phyloP scores from a whole-genome alignment of 176 grass and related monocot species.

The Urochloa ruziziensis region DNA sequence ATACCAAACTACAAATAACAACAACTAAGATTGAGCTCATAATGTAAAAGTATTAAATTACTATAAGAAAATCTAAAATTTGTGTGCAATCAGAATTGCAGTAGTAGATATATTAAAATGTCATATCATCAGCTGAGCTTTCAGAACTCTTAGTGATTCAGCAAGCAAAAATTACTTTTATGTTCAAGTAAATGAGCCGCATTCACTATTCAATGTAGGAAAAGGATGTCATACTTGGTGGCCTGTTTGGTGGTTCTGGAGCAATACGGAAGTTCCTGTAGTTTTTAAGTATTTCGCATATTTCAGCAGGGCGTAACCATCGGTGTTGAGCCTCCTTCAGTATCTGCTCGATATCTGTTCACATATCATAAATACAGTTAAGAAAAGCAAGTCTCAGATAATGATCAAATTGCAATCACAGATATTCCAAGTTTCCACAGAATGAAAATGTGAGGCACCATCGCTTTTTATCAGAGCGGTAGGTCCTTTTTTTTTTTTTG shows the following conservation, averaged over 20 bases:
- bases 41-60: neutral
- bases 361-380: conserved; percentile 6
- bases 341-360: conserved; percentile 82
- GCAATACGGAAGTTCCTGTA: conserved; percentile 66
- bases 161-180: neutral
- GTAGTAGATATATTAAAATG: neutral
- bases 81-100: neutral
- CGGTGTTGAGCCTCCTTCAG: conserved; percentile 73
- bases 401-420: neutral
- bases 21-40: neutral
- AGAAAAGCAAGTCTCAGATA: neutral
- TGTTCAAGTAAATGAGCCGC: neutral
- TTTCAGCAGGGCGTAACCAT: conserved; percentile 88
- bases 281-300: conserved; percentile 90
- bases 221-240: conserved; percentile 58
- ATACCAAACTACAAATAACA: neutral
- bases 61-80: neutral
- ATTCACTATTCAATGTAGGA: neutral
- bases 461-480: neutral
- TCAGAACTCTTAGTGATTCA: neutral
- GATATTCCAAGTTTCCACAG: neutral
- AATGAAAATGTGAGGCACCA: neutral
- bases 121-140: neutral
- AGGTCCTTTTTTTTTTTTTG: neutral
- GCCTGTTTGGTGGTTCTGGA: conserved; percentile 77